Evolutionary conservation across 495 filamentous ascomycete genomes (phyloP).

Genomic region (Penicillium goetzii): DNA sequence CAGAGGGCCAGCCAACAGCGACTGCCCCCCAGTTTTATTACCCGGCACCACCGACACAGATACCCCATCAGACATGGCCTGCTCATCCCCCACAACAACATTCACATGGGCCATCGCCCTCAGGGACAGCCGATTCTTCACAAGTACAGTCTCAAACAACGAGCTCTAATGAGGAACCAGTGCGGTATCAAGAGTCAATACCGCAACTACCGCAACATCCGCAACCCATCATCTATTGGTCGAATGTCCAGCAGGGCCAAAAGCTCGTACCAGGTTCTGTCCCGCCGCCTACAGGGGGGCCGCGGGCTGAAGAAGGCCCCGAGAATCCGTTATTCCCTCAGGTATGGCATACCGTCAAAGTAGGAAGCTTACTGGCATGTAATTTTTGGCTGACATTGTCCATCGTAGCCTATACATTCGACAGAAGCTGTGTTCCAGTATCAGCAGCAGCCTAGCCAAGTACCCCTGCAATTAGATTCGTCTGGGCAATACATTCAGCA

Average conservation of each 20-base stretch:
- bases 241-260: conserved; percentile 8
- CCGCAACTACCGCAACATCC: conserved; percentile 13
- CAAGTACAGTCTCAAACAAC: conserved; percentile 16
- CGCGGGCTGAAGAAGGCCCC: neutral
- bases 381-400: neutral
- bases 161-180: neutral
- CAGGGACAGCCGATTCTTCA: conserved; percentile 15
- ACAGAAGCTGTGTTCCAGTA: conserved; percentile 19
- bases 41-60: conserved; percentile 20
- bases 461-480: conserved; percentile 12
- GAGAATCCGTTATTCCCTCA: conserved; percentile 11
- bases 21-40: conserved; percentile 28
- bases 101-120: neutral
- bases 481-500: conserved; percentile 21
- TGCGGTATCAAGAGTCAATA: neutral
- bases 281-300: neutral
- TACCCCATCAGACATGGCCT: conserved; percentile 18
- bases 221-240: conserved; percentile 22
- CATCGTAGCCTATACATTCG: neutral
- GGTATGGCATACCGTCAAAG: conserved; percentile 5
- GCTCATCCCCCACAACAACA: conserved; percentile 5
- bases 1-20: neutral
- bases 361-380: neutral
- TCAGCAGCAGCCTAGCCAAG: conserved; percentile 14
- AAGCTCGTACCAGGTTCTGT: neutral